These are phyloP conservation scores for Moesziomyces antarcticus DNA, from an alignment of 1,284 basidiomycete species.

Conservation along the genomic window DNA sequence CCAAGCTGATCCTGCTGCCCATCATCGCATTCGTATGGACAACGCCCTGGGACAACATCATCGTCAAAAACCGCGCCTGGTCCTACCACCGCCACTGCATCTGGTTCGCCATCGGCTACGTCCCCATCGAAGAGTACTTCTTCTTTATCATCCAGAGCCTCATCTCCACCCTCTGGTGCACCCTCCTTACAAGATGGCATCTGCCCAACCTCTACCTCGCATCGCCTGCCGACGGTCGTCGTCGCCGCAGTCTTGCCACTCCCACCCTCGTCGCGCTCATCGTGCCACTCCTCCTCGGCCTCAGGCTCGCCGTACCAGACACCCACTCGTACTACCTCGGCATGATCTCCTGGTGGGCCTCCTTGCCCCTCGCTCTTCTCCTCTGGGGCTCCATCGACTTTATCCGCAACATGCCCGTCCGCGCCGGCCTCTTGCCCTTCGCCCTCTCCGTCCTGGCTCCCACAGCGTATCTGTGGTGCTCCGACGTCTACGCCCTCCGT, in stretches of 20 bases:
- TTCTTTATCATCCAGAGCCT: slow-evolving; percentile 64
- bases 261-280: slow-evolving; percentile 10
- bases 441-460: slow-evolving; percentile 35
- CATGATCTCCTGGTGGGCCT: slow-evolving; percentile 63
- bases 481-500: slow-evolving; percentile 56
- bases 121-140: slow-evolving; percentile 62
- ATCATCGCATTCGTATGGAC: slow-evolving; percentile 63
- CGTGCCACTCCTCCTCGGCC: slow-evolving; percentile 16
- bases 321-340: slow-evolving; percentile 55
- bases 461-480: slow-evolving; percentile 51
- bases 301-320: slow-evolving; percentile 23
- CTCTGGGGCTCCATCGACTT: slow-evolving; percentile 52
- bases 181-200: slow-evolving; percentile 55
- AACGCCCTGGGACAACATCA: slow-evolving; percentile 61
- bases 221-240: neutral
- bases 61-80: slow-evolving; percentile 59
- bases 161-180: slow-evolving; percentile 57
- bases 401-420: slow-evolving; percentile 33
- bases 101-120: slow-evolving; percentile 56
- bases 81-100: slow-evolving; percentile 58
- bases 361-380: slow-evolving; percentile 53
- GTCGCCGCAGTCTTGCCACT: slow-evolving; percentile 6
- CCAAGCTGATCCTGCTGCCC: slow-evolving; percentile 56
- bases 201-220: slow-evolving; percentile 44
- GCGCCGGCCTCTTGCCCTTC: slow-evolving; percentile 17